Conservation (phyloP, 805 yeast species). For the Hanseniaspora valbyensis region DNA sequence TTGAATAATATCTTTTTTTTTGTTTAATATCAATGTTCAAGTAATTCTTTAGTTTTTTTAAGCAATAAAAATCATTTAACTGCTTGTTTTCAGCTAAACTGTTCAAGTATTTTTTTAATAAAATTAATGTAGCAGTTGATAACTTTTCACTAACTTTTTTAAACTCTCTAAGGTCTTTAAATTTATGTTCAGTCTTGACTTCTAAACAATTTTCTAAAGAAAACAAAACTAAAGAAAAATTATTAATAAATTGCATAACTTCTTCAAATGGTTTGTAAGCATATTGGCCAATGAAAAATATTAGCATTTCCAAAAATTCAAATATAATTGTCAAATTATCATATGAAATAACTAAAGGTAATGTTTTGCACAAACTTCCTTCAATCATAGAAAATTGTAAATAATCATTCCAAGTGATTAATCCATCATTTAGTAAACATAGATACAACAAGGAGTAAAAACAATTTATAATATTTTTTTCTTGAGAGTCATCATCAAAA, state of each 20-base stretch:
- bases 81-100: constrained; percentile 27
- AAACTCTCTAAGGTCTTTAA: constrained; percentile 10
- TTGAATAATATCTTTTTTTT: constrained; percentile 21
- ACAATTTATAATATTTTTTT: constrained; percentile 12
- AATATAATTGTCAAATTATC: constrained; percentile 30
- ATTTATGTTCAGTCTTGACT: not conserved
- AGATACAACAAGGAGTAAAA: constrained; percentile 2
- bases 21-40: constrained; percentile 21
- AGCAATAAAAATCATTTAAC: constrained; percentile 25
- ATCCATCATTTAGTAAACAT: constrained; percentile 25
- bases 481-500: constrained; percentile 22
- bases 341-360: constrained; percentile 30
- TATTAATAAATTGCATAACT: constrained; percentile 1
- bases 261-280: constrained; percentile 6
- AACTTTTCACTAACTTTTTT: not conserved
- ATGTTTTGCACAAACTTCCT: constrained; percentile 26
- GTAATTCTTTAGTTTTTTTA: constrained; percentile 25
- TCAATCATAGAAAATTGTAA: constrained; percentile 25
- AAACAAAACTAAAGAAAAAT: constrained; percentile 7
- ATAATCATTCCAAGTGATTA: constrained; percentile 31
- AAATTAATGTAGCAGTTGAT: constrained; percentile 27
- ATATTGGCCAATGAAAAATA: not conserved
- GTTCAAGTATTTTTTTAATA: constrained; percentile 30
- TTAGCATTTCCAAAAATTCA: constrained; percentile 31
- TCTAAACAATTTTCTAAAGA: constrained; percentile 6